Evolutionary conservation across 108 stramenopile species (phyloP).

Genomic region (Skeletonema grethae): DNA sequence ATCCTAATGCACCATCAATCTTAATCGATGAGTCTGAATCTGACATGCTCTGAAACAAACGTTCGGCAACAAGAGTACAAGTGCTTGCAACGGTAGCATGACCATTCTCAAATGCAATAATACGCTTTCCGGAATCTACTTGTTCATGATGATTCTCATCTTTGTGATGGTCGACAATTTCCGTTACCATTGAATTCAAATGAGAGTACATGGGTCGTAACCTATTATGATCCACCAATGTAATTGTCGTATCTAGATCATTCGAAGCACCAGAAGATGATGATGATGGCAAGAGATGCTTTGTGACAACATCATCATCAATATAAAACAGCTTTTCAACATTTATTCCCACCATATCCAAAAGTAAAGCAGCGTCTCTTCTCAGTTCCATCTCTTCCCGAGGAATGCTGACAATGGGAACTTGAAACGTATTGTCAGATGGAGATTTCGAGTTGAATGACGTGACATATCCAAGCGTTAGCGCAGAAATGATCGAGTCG

Average conservation of each 20-base stretch:
- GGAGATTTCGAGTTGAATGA: not conserved
- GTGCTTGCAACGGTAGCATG: constrained; percentile 66
- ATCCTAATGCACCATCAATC: constrained; percentile 44
- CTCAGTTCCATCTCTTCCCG: constrained; percentile 35
- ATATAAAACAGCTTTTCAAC: constrained; percentile 23
- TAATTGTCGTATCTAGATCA: constrained; percentile 23
- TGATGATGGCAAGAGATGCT: not conserved
- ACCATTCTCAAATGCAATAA: constrained; percentile 63
- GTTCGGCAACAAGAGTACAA: constrained; percentile 69
- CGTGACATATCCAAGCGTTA: constrained; percentile 59
- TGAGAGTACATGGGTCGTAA: constrained; percentile 26
- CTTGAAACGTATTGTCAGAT: not conserved
- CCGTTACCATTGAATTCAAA: constrained; percentile 27
- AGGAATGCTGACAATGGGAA: constrained; percentile 39
- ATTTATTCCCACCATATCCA: constrained; percentile 34
- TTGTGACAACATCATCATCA: constrained; percentile 31
- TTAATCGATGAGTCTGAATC: not conserved
- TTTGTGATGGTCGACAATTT: constrained; percentile 83
- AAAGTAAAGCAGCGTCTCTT: constrained; percentile 34
- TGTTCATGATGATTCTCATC: constrained; percentile 64
- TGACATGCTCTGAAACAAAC: constrained; percentile 15
- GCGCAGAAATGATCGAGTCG: constrained; percentile 75
- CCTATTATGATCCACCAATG: constrained; percentile 81
- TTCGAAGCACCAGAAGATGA: not conserved
- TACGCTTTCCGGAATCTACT: constrained; percentile 46